phyloP scores from a whole-genome alignment of 352 stramenopile genomes.

The Phytopythium kandeliae region DNA sequence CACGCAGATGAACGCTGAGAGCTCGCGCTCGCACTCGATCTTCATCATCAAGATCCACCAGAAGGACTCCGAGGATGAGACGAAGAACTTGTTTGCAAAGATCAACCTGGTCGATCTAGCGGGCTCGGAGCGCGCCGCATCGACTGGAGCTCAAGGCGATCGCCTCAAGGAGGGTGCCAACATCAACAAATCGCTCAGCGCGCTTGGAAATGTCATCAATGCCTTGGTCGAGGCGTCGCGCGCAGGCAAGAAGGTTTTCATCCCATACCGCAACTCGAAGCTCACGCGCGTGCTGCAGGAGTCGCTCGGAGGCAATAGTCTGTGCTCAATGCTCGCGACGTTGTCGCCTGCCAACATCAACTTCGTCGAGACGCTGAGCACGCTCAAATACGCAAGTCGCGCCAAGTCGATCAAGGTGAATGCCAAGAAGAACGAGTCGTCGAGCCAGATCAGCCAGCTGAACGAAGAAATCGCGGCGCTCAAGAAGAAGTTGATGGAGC shows the following conservation, averaged over 20 bases:
- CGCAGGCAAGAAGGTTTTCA: conserved; percentile 85
- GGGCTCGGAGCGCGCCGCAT: conserved; percentile 86
- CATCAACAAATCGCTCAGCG: conserved; percentile 93
- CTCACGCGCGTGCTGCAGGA: conserved; percentile 92
- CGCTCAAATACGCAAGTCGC: conserved; percentile 93
- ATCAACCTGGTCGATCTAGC: conserved; percentile 95
- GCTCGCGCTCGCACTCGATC: conserved; percentile 92
- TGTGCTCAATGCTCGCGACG: conserved; percentile 95
- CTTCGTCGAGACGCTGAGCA: conserved; percentile 93
- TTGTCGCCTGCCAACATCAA: conserved; percentile 94
- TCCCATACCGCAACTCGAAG: conserved; percentile 93
- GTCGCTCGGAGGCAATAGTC: conserved; percentile 89
- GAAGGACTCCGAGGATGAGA: conserved; percentile 81
- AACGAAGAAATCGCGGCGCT: conserved; percentile 87
- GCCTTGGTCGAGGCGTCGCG: conserved; percentile 82
- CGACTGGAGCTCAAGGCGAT: conserved; percentile 87
- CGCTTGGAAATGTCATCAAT: conserved; percentile 93
- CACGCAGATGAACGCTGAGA: conserved; percentile 94
- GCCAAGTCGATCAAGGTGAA: conserved; percentile 95
- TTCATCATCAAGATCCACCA: conserved; percentile 96
- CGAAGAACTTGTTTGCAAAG: conserved; percentile 88
- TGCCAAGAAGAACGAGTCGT: conserved; percentile 91
- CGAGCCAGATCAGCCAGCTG: conserved; percentile 85
- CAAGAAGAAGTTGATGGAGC: conserved; percentile 84
- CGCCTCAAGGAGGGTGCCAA: conserved; percentile 92